Base-by-base conservation (phyloP, 2,329 filamentous ascomycete genomes). In the Exophiala dermatitidis region DNA sequence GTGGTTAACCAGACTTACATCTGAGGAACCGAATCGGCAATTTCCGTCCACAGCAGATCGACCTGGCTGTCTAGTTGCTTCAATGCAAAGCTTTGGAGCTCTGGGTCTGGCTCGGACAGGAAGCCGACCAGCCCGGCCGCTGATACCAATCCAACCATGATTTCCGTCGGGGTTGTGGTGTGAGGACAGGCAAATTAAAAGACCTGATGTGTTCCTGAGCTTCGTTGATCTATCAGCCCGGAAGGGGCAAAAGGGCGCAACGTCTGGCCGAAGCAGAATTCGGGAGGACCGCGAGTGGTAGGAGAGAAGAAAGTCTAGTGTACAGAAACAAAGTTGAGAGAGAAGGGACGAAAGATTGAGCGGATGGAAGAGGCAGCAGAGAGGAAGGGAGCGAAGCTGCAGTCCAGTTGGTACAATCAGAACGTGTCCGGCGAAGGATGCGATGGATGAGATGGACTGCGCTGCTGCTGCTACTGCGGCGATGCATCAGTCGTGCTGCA, bases 31-130 rank as follows among this genome's bases (percentile, higher is more conserved):
- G 89, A 86, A 53, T 86, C 88, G 49, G 93, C 91, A 60, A 98
- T 90, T 73, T 98, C 93, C 58, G 90, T 94, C 93, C 93, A 98
- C 63, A 98, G 83, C 60, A 91, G 86, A 71, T 97, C 90, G 66
- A 98, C 95, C 68, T 97, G 88, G 65, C 93, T 87, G 73, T 98
- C 95, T 67, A 98, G 82, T 63, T 88, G 90, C 75, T 95, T 88
- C 63, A 98, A 79, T 62, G 93, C 93, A 70, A 96, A 98, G 64
- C 91, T 83, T 78, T 90, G 90, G 72, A 98, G 84, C 72, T 95
- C 89, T 53, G 87, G 82, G 73, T 97, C 93, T 65, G 94, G 90
- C 69, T 98, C 93, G 63, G 89, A 86, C 59, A 98, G 82, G 72
- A 96, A 96, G 75, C 90, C 91, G 69, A 98, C 82, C 55, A 98